Percentiles rank a stretch among this genome's conserved stretches.
Conservation (phyloP, 2,329 filamentous ascomycete species). For the Alternaria brassicicola region DNA sequence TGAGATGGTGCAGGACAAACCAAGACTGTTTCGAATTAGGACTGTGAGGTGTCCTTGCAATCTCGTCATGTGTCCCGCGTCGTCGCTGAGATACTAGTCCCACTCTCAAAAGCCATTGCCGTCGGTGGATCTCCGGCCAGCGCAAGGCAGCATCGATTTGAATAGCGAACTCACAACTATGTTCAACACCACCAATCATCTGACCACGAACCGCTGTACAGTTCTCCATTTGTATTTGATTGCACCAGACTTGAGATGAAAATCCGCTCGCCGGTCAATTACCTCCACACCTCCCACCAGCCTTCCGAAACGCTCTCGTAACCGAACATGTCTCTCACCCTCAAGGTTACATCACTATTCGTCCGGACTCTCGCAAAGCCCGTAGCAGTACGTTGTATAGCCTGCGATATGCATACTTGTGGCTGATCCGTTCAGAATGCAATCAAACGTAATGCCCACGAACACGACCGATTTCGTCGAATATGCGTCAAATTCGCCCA, state of each 20-base stretch:
- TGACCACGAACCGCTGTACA: not conserved
- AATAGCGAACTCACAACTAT: conserved; percentile 8
- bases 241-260: conserved; percentile 13
- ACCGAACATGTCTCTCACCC: conserved; percentile 64
- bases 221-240: not conserved
- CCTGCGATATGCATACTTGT: not conserved
- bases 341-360: conserved; percentile 69
- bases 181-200: conserved; percentile 1
- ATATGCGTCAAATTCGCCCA: conserved; percentile 69
- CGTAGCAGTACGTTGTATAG: conserved; percentile 62
- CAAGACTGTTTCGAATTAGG: conserved; percentile 4
- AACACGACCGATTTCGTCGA: conserved; percentile 69
- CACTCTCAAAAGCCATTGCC: conserved; percentile 8
- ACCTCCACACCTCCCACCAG: not conserved
- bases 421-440: conserved; percentile 57
- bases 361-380: conserved; percentile 72
- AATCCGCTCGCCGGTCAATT: conserved; percentile 8
- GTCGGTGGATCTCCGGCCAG: conserved; percentile 29
- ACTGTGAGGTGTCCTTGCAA: not conserved
- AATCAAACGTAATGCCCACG: conserved; percentile 71
- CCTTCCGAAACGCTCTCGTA: conserved; percentile 11
- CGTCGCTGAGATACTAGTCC: not conserved
- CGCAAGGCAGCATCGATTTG: conserved; percentile 30
- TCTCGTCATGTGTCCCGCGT: conserved; percentile 2
- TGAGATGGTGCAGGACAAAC: not conserved